Evolutionary conservation across 768 basidiomycete species (phyloP), one percentile per base, ranked within the genome.

Genomic region (Psilocybe tampanensis): DNA sequence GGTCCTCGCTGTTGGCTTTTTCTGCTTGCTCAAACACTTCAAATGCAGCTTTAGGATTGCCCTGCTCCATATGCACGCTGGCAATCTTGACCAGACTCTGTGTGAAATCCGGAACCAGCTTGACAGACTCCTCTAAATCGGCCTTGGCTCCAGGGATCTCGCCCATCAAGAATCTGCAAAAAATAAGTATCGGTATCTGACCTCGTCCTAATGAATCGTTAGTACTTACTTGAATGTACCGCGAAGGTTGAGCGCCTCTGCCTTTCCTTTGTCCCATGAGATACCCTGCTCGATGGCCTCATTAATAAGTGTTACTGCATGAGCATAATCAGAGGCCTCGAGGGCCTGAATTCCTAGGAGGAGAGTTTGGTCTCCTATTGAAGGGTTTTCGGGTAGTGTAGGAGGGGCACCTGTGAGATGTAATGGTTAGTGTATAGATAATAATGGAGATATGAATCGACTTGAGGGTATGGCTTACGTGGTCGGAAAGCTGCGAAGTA

Each of bases 401-500:
- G 91, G 94, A 42, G 82, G 79, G 7, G 88, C 72, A 44, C 86
- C 89, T 92, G 65, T 29, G 2, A 47, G 17, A 17, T 12, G 24
- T 32, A 5, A 44, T 18, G 3, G 41, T 24, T 29, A 3, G n/a
- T 12, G 19, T 26, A n/a, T 26, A 51, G 18, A 33, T 1, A 21
- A 45, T 7, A n/a, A 23, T 15, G 21, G 1, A 62, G 13, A 53
- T 2, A 47, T 42, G 21, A 51, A 5, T 29, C 29, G 9, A 29
- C n/a, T n/a, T n/a, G 29, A 29, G 9, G 29, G 29, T 4, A 29
- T 29, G 13, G 78, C 90, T 63, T 64, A 92, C 94, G 88, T 55
- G 88, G 78, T 61, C 97, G 87, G 89, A 98, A 98, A 8, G 97
- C 97, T 57, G 94, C 89, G 69, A 98, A 94, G 77, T 98, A 99